These are phyloP conservation scores for Cercospora sp. DNA, from an alignment of 2,329 filamentous ascomycete genomes.

Conservation along the genomic window DNA sequence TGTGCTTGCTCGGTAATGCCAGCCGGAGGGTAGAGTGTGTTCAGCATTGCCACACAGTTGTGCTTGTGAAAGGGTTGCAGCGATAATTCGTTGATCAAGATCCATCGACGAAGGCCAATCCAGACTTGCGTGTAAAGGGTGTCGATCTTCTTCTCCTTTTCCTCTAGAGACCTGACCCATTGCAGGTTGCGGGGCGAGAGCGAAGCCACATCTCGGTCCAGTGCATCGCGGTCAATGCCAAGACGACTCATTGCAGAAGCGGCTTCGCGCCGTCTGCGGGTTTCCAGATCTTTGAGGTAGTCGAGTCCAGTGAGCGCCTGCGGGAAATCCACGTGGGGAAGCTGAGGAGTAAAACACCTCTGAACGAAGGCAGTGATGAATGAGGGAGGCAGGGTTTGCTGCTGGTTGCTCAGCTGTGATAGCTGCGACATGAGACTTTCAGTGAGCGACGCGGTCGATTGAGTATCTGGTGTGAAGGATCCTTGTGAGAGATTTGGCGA, in stretches of 20 bases:
- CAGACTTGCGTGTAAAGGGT: slow-evolving; percentile 63
- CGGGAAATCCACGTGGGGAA: slow-evolving; percentile 63
- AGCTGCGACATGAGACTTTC: slow-evolving; percentile 58
- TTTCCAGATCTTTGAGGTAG: slow-evolving; percentile 65
- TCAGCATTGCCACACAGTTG: slow-evolving; percentile 68
- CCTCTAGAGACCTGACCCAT: slow-evolving; percentile 52
- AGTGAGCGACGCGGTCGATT: slow-evolving; percentile 49
- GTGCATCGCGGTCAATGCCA: slow-evolving; percentile 52
- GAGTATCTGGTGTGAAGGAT: slow-evolving; percentile 31
- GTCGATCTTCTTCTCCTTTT: slow-evolving; percentile 55
- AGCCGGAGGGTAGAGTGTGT: slow-evolving; percentile 63
- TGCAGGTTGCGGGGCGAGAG: slow-evolving; percentile 55
- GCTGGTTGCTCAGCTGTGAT: slow-evolving; percentile 59
- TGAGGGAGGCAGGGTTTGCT: slow-evolving; percentile 61
- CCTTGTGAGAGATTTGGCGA: slow-evolving; percentile 41
- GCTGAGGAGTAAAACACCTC: slow-evolving; percentile 58
- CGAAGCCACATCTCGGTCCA: slow-evolving; percentile 49
- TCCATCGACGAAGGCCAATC: slow-evolving; percentile 64
- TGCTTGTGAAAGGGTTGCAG: slow-evolving; percentile 63
- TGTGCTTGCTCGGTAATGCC: slow-evolving; percentile 43
- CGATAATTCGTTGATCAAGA: slow-evolving; percentile 65
- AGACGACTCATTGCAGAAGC: slow-evolving; percentile 56
- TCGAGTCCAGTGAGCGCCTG: slow-evolving; percentile 66
- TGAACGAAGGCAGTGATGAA: slow-evolving; percentile 65
- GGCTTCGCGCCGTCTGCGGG: slow-evolving; percentile 60